Percentiles rank a stretch among this genome's conserved stretches.
These are phyloP conservation scores for Ogataea haglerorum DNA, from an alignment of 805 yeast species.

Conservation along the genomic window DNA sequence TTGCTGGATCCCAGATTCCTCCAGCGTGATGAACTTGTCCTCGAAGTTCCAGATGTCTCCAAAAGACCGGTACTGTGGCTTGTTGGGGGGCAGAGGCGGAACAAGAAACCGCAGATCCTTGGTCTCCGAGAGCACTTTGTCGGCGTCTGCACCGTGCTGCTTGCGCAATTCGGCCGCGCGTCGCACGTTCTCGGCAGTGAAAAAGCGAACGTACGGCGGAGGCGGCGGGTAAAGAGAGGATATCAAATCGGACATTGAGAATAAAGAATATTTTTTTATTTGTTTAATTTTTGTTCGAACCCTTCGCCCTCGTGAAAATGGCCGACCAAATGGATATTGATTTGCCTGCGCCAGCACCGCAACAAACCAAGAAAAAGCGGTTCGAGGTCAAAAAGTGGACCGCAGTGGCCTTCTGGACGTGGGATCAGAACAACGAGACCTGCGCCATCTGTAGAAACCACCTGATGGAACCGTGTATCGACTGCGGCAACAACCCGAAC, in stretches of 20 bases:
- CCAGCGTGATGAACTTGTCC: conserved; percentile 73
- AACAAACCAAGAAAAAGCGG: conserved; percentile 52
- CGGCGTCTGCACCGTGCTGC: conserved; percentile 22
- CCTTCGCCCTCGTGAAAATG: conserved; percentile 5
- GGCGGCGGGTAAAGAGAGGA: conserved; percentile 93
- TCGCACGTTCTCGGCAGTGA: conserved; percentile 64
- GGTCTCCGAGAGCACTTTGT: conserved; percentile 22
- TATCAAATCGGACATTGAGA: conserved; percentile 18
- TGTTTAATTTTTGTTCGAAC: conserved; percentile 1
- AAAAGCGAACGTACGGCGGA: conserved; percentile 74
- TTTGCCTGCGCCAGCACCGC: conserved; percentile 16
- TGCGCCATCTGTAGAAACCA: conserved; percentile 99
- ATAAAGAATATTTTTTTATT: conserved; percentile 7
- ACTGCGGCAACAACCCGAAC: conserved; percentile 59
- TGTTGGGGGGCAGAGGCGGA: conserved; percentile 65
- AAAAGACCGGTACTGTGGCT: conserved; percentile 73
- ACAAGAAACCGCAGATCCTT: conserved; percentile 51
- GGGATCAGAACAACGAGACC: conserved; percentile 77
- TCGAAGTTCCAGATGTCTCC: conserved; percentile 86
- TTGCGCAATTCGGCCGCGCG: conserved; percentile 33
- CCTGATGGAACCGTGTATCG: conserved; percentile 97
- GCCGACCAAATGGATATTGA: conserved; percentile 27
- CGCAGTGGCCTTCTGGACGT: conserved; percentile 99
- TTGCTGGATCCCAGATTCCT: conserved; percentile 74
- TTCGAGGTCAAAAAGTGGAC: conserved; percentile 98